Percentiles rank a stretch among this genome's conserved stretches.
Evolutionary conservation across 352 stramenopile species (phyloP).

Genomic region (Peronospora destructor): DNA sequence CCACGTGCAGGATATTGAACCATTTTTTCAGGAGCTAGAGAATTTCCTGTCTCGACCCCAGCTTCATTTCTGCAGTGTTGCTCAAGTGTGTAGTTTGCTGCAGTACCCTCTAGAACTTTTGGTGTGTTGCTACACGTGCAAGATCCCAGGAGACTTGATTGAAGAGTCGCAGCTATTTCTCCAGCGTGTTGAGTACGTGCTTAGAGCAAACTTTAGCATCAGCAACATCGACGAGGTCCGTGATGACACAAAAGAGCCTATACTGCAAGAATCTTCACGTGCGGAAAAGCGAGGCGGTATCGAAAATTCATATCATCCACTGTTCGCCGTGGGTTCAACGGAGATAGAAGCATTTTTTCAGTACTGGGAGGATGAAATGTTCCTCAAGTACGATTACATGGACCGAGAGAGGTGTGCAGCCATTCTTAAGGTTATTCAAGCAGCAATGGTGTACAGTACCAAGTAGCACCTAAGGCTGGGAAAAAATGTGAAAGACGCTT

Average conservation of each 20-base stretch:
- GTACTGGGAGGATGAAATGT: conserved; percentile 36
- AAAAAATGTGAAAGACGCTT: conserved; percentile 1
- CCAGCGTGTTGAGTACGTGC: conserved; percentile 11
- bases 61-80: conserved; percentile 15
- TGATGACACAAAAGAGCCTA: neutral
- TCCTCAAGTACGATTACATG: conserved; percentile 46
- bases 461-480: conserved; percentile 1
- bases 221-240: neutral
- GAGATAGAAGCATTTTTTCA: conserved; percentile 27
- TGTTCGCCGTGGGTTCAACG: conserved; percentile 2
- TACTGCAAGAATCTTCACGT: neutral
- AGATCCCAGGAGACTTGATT: conserved; percentile 11
- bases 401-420: conserved; percentile 23
- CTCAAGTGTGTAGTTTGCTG: conserved; percentile 30
- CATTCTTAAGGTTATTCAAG: conserved; percentile 17
- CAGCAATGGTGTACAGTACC: neutral
- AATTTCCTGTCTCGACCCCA: conserved; percentile 15
- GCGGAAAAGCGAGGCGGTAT: neutral
- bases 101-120: conserved; percentile 41
- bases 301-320: neutral
- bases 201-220: conserved; percentile 5
- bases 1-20: conserved; percentile 10
- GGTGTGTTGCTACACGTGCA: conserved; percentile 33
- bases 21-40: conserved; percentile 19
- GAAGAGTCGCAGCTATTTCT: conserved; percentile 21